phyloP scores from a whole-genome alignment of 2,329 filamentous ascomycete genomes.

The Pseudopithomyces chartarum region DNA sequence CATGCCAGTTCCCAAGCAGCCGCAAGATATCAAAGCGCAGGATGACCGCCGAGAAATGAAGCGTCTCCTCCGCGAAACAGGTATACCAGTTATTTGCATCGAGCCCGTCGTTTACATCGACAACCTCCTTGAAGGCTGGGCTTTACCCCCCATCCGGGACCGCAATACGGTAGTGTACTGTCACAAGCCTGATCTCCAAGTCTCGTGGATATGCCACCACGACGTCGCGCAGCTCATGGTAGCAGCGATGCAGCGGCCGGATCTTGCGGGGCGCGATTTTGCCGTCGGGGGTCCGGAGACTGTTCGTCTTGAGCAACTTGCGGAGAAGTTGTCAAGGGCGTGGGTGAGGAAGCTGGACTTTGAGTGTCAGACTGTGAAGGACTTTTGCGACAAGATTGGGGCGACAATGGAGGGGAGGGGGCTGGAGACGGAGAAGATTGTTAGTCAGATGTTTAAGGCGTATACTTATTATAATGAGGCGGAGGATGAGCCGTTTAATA shows the following conservation, averaged over 20 bases:
- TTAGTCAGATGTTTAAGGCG: constrained; percentile 48
- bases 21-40: constrained; percentile 34
- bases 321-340: constrained; percentile 38
- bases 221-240: constrained; percentile 48
- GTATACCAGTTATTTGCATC: constrained; percentile 41
- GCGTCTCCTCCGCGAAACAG: constrained; percentile 31
- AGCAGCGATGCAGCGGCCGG: constrained; percentile 37
- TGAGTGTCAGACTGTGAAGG: constrained; percentile 38
- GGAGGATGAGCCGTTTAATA: constrained; percentile 44
- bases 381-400: constrained; percentile 35
- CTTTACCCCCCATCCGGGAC: constrained; percentile 42
- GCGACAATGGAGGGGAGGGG: constrained; percentile 42
- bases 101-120: constrained; percentile 48
- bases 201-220: constrained; percentile 49
- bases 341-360: constrained; percentile 40
- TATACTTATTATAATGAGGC: constrained; percentile 50
- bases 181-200: constrained; percentile 44
- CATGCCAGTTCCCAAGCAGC: constrained; percentile 30
- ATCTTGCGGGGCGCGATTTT: constrained; percentile 44
- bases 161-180: constrained; percentile 46
- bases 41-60: constrained; percentile 40
- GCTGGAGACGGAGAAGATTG: constrained; percentile 42
- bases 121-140: constrained; percentile 49
- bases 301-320: constrained; percentile 37
- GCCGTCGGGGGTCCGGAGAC: constrained; percentile 45